A percentile compares a stretch with the other conserved stretches of the same genome.
These are phyloP conservation scores for Tetradesmus lagerheimii DNA, from an alignment of 139 green algal genomes.

Conservation along the genomic window DNA sequence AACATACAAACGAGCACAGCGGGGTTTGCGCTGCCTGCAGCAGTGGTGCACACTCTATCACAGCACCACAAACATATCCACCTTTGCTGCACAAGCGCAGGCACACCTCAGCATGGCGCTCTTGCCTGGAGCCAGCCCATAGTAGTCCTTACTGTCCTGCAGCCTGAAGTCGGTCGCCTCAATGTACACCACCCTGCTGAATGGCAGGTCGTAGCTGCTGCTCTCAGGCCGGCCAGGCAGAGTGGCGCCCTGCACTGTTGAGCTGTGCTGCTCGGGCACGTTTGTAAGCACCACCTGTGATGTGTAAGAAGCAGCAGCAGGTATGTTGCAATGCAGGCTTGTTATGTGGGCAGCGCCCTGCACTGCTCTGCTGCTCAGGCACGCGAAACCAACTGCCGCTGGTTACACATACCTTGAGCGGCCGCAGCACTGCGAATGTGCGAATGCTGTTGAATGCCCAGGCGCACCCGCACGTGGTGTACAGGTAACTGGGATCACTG, in stretches of 20 bases:
- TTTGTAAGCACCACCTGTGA: slow-evolving; percentile 90
- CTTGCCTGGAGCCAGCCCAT: slow-evolving; percentile 96
- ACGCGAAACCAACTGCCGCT: too few relatives aligned
- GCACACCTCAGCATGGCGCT: slow-evolving; percentile 91
- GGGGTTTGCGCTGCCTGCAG: too few relatives aligned
- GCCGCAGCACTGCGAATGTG: too few relatives aligned
- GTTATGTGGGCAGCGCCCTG: too few relatives aligned
- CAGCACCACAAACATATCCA: background rate
- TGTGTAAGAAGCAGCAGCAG: slow-evolving; percentile 16
- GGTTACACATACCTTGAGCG: too few relatives aligned
- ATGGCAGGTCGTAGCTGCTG: slow-evolving; percentile 69
- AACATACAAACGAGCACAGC: too few relatives aligned
- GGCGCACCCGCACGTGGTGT: slow-evolving; percentile 86
- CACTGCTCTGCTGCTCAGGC: too few relatives aligned
- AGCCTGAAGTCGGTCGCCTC: slow-evolving; percentile 95
- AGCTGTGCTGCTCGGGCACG: slow-evolving; percentile 71
- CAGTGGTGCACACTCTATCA: background rate
- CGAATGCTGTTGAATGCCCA: slow-evolving; percentile 75
- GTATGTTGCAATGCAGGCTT: background rate
- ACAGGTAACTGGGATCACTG: slow-evolving; percentile 62
- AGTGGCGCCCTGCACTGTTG: background rate
- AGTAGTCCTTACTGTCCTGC: slow-evolving; percentile 93
- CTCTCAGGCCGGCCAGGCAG: slow-evolving; percentile 33
- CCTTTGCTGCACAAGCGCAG: background rate
- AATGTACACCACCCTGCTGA: slow-evolving; percentile 94